phyloP scores from a whole-genome alignment of 2,329 filamentous ascomycete species.

The Phialophora macrospora region DNA sequence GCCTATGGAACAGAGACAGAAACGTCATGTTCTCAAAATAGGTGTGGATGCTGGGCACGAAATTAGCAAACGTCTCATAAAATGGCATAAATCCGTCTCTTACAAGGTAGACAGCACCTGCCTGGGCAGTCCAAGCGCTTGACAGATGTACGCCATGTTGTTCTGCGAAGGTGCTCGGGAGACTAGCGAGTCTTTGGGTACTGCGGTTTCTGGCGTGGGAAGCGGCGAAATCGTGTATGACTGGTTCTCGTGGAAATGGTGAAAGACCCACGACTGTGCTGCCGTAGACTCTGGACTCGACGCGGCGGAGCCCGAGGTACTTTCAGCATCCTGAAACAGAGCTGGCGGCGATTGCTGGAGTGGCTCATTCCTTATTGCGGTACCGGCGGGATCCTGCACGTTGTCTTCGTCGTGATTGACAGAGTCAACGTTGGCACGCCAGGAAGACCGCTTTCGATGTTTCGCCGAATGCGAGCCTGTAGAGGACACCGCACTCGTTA shows the following conservation, averaged over 20 bases:
- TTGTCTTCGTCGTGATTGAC: background rate
- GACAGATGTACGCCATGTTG: conserved; percentile 5
- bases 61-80: background rate
- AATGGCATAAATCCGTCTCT: background rate
- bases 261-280: conserved; percentile 19
- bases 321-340: background rate
- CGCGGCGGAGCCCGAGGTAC: background rate
- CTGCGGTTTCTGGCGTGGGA: background rate
- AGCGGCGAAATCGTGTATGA: conserved; percentile 14
- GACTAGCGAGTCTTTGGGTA: background rate
- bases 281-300: conserved; percentile 15
- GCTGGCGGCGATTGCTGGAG: background rate
- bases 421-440: background rate
- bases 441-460: conserved; percentile 8
- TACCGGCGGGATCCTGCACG: background rate
- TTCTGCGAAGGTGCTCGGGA: background rate
- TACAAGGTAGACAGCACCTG: conserved; percentile 12
- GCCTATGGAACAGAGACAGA: conserved; percentile 18
- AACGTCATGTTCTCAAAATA: conserved; percentile 19
- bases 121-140: background rate
- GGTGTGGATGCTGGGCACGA: background rate
- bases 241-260: conserved; percentile 21
- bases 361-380: background rate
- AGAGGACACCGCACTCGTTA: background rate
- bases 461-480: conserved; percentile 5